Base-by-base conservation (phyloP, 2,329 filamentous ascomycete species). In the Aspergillus sp. region DNA sequence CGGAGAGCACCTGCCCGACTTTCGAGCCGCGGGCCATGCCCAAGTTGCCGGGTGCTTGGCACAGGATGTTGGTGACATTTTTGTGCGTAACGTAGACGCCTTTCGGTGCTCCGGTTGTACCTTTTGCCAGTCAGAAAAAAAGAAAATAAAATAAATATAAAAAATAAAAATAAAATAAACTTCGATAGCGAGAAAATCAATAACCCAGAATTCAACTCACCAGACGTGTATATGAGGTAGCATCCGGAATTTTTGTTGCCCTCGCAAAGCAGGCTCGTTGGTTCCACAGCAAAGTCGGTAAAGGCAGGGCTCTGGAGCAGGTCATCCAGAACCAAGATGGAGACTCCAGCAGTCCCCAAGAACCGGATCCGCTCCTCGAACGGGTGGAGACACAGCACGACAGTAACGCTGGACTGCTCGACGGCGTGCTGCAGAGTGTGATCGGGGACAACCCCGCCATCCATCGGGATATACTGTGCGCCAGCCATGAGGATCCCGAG, bases 191-290 rank as follows among this genome's bases (percentile, higher is more conserved):
- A 30, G 11, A 26, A 26, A 30, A 9, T 30, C 22, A 24, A 24
- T 6, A 24, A 24, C 12, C 9, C 9, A 12, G 15, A 17, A 12
- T 3, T 7, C 5, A 30, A 54, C 43, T 26, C 22, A 48, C 57
- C 57, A 15, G 57, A 59, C 5, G 57, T 59, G 38, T 56, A 59
- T 20, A 59, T 56, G 18, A 59, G 48, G 45, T 59, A 59, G 48
- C 57, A 59, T 6, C 57, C 57, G 1, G 53, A 56, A 22, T 36
- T 18, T 9, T 22, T 44, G 34, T 55, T 36, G 1, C 57, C 57
- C n/a, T 56, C 48, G 13, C 57, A 56, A 4, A 56, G 32, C 3
- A 44, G 18, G 18, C 20, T 17, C 20, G 42, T 15, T 9, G 13
- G 30, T 15, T 32, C 30, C 24, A 44, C 5, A 13, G 15, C 7